Conservation (phyloP, 257 asterid genomes). For the Echites panduratus region DNA sequence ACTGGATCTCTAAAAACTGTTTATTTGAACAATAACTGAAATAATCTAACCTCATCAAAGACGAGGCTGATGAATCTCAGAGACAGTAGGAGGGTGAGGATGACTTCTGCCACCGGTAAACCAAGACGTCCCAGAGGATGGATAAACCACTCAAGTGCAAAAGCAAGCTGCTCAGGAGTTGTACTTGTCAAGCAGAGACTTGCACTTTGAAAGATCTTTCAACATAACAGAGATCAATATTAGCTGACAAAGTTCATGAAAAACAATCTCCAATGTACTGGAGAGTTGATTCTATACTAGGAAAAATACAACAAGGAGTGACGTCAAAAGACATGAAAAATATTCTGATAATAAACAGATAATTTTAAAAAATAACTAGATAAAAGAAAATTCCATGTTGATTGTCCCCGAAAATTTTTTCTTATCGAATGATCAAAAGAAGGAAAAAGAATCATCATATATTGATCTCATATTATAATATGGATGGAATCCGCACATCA, state of each 20-base stretch:
- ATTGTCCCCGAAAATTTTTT: neutral
- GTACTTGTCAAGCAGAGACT: constrained; percentile 94
- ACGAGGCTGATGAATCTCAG: constrained; percentile 85
- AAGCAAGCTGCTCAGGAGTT: constrained; percentile 92
- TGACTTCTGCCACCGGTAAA: constrained; percentile 85
- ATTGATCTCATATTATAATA: neutral
- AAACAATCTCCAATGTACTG: neutral
- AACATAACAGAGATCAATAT: constrained; percentile 19
- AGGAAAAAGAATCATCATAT: neutral
- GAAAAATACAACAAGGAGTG: neutral
- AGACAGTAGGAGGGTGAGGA: constrained; percentile 83
- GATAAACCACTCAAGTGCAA: constrained; percentile 84
- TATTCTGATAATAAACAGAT: neutral
- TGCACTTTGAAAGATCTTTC: constrained; percentile 94
- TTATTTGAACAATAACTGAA: neutral
- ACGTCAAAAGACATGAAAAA: neutral
- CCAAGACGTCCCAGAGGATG: constrained; percentile 60
- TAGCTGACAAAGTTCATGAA: constrained; percentile 6
- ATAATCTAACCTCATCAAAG: constrained; percentile 77
- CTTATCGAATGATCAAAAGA: neutral
- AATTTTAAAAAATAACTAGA: neutral
- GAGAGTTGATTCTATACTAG: neutral
- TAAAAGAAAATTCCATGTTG: neutral
- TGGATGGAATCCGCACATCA: neutral
- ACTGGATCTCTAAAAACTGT: constrained; percentile 1